These are phyloP conservation scores for Candida pseudoviswanathii DNA, from an alignment of 1,139 yeast species.

Conservation along the genomic window DNA sequence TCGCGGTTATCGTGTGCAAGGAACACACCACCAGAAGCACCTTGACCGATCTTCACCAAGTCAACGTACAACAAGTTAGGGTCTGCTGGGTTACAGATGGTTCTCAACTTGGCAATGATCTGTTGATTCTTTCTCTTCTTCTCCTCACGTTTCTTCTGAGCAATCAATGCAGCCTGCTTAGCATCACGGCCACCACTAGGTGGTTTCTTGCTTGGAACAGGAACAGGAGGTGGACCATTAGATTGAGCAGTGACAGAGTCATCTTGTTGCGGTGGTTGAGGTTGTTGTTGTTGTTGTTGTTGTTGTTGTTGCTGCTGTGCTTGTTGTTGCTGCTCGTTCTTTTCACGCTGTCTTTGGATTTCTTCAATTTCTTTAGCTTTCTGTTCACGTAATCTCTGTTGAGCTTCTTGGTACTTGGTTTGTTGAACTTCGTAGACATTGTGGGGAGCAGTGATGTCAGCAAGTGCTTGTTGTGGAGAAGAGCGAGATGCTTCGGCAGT, in stretches of 20 bases:
- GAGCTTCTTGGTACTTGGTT: conserved; percentile 15
- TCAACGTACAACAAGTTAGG: conserved; percentile 75
- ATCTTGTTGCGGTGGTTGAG: neutral
- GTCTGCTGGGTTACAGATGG: conserved; percentile 85
- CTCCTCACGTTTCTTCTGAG: conserved; percentile 76
- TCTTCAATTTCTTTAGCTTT: conserved; percentile 12
- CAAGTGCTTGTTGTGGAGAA: conserved; percentile 18
- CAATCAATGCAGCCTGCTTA: conserved; percentile 56
- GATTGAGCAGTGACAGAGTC: conserved; percentile 1
- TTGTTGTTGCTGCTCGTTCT: conserved; percentile 13
- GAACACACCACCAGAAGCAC: conserved; percentile 97
- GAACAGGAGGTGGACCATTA: conserved; percentile 6
- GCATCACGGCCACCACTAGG: conserved; percentile 47
- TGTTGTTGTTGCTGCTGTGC: conserved; percentile 9
- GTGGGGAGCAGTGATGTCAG: conserved; percentile 14
- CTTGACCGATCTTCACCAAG: conserved; percentile 89
- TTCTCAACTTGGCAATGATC: conserved; percentile 66
- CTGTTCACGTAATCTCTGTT: conserved; percentile 15
- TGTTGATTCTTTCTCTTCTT: conserved; percentile 68
- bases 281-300: conserved; percentile 3
- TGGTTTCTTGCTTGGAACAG: conserved; percentile 13
- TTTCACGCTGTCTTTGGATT: conserved; percentile 13
- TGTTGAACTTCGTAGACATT: conserved; percentile 12
- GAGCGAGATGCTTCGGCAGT: conserved; percentile 9
- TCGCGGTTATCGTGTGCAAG: conserved; percentile 73